Percentiles rank a stretch among this genome's conserved stretches.
phyloP scores from a whole-genome alignment of 805 yeast genomes.

The Cyberlindnera suaveolens region DNA sequence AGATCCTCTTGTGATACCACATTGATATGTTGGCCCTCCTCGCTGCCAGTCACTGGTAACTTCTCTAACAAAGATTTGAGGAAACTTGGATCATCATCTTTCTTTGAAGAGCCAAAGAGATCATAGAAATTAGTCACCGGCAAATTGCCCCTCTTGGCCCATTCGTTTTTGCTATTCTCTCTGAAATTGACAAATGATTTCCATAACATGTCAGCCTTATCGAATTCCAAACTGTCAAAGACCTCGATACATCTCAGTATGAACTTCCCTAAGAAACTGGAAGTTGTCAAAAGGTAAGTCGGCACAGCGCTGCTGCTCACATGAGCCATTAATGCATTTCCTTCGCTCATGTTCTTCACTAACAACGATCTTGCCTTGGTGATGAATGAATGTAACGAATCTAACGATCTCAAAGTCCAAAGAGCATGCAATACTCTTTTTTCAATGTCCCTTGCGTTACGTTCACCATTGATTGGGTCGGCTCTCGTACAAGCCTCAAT shows the following conservation, averaged over 20 bases:
- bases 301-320: constrained; percentile 12
- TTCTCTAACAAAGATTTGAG: constrained; percentile 8
- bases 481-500: constrained; percentile 13
- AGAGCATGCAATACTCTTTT: constrained; percentile 29
- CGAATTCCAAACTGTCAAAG: constrained; percentile 40
- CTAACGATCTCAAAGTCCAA: constrained; percentile 46
- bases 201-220: constrained; percentile 39
- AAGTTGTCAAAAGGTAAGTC: constrained; percentile 26
- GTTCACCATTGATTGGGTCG: constrained; percentile 17
- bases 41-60: constrained; percentile 3
- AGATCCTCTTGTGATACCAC: constrained; percentile 48
- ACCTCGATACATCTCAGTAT: constrained; percentile 34
- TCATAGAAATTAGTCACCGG: constrained; percentile 7
- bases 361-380: constrained; percentile 26
- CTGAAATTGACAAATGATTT: constrained; percentile 33
- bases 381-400: constrained; percentile 37
- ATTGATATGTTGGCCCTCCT: constrained; percentile 16
- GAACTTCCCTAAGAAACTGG: constrained; percentile 42
- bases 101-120: constrained; percentile 15
- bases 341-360: constrained; percentile 29
- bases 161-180: constrained; percentile 17
- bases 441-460: constrained; percentile 26
- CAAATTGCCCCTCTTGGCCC: constrained; percentile 6
- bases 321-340: constrained; percentile 21
- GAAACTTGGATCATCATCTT: constrained; percentile 17